Evolutionary conservation across 2,329 filamentous ascomycete species (phyloP).

Genomic region (Phaeoacremonium minimum): DNA sequence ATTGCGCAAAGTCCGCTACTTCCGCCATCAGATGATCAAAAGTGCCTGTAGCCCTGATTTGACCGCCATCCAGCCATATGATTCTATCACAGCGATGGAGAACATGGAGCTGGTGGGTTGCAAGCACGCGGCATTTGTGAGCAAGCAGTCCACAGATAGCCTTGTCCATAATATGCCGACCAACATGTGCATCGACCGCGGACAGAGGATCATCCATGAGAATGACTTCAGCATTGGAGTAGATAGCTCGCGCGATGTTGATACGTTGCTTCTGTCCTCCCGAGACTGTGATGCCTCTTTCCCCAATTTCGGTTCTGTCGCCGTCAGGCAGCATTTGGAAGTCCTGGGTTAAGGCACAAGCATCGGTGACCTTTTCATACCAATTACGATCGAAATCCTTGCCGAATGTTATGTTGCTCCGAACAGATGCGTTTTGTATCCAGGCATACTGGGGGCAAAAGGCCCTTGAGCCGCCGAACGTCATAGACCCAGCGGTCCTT

Average conservation of each 20-base stretch:
- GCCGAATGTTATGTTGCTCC: constrained; percentile 81
- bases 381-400: constrained; percentile 65
- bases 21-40: constrained; percentile 82
- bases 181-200: constrained; percentile 67
- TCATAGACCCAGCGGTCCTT: constrained; percentile 65
- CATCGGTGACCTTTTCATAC: constrained; percentile 73
- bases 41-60: constrained; percentile 79
- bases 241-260: constrained; percentile 82
- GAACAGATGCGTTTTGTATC: constrained; percentile 83
- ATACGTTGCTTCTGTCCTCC: constrained; percentile 93
- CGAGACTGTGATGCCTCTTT: constrained; percentile 91
- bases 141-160: constrained; percentile 86
- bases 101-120: constrained; percentile 93
- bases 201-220: constrained; percentile 68
- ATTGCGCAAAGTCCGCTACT: constrained; percentile 75
- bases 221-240: constrained; percentile 65
- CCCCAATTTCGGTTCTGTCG: constrained; percentile 88
- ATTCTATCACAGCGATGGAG: constrained; percentile 87
- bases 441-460: constrained; percentile 92
- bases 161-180: constrained; percentile 81
- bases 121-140: constrained; percentile 85
- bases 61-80: constrained; percentile 86
- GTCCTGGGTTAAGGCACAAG: constrained; percentile 53
- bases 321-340: constrained; percentile 89
- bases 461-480: constrained; percentile 68